Conservation (phyloP, 768 basidiomycete genomes). For the Naganishia onofrii region DNA sequence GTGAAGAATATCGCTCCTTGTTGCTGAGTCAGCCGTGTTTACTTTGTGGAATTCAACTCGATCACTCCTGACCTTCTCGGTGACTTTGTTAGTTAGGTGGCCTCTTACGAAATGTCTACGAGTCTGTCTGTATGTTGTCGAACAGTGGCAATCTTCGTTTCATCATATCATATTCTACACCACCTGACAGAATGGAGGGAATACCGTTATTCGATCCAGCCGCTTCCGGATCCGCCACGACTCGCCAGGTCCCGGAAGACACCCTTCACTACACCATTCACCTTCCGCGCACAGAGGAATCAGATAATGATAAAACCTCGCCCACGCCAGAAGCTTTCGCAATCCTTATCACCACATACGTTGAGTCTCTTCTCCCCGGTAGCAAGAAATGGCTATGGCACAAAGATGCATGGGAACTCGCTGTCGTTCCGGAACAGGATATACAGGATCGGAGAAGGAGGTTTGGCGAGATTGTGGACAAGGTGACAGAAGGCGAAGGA, state of each 20-base stretch:
- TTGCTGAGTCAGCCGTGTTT: constrained; percentile 5
- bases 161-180: not conserved
- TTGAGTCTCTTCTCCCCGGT: constrained; percentile 10
- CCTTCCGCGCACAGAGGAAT: constrained; percentile 51
- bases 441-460: constrained; percentile 22
- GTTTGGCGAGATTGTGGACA: constrained; percentile 15
- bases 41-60: constrained; percentile 4
- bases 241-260: constrained; percentile 67
- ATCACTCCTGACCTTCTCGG: not conserved
- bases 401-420: constrained; percentile 50
- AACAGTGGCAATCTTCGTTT: not conserved
- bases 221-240: not conserved
- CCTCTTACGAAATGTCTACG: not conserved
- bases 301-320: not conserved
- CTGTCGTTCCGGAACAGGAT: constrained; percentile 27
- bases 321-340: constrained; percentile 53
- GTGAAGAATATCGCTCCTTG: constrained; percentile 9
- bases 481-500: constrained; percentile 9
- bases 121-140: not conserved
- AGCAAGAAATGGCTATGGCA: constrained; percentile 47
- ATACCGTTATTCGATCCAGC: not conserved
- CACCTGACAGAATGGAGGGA: not conserved
- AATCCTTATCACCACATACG: constrained; percentile 55
- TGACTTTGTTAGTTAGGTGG: not conserved
- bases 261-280: constrained; percentile 74